Evolutionary conservation across 805 yeast species (phyloP), one percentile per base, ranked within the genome.

Genomic region (Yarrowia yakushimensis): DNA sequence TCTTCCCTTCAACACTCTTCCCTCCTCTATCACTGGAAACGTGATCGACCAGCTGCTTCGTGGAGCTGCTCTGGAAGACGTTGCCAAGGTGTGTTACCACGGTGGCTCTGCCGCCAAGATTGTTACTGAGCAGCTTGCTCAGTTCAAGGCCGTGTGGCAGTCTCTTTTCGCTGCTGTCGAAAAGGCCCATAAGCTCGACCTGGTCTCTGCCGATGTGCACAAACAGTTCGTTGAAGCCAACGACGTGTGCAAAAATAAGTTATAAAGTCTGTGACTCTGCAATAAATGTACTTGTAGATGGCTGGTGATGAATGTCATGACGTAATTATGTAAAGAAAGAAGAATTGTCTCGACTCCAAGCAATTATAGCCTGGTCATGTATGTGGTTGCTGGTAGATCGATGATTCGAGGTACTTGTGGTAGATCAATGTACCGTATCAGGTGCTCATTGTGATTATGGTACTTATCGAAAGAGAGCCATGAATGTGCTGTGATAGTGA

Each of bases 1-100:
- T 68, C 74, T 12, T 78, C 81, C 64, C 68, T 87, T 57, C 96
- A 96, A 11, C 89, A 88, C 69, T 80, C 77, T 27, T 42, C 72
- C 83, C 31, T 86, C 88, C 64, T 86, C 80, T 69, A 84, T 90
- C 1, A 75, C 87, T 13, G 61, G 37, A 7, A 39, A 28, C 12
- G 48, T 55, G 20, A 31, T 55, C 28, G 61, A 55, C 39, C 61
- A 55, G 61, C 34, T 55, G 30, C 48, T 55, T 8, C 39, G 61
- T 18, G 61, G 61, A 39, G 48, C 48, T 11, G 15, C 46, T n/a
- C 30, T 28, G 46, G 61, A 39, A 23, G 61, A 55, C 8, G 48
- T 55, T 12, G 48, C 37, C 36, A 55, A 55, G 48, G 36, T 45
- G 22, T 55, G 48, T 13, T 55, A 34, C 48, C 48, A 37, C 22